These are phyloP conservation scores for Rhynchosporium agropyri DNA, from an alignment of 2,329 filamentous ascomycete genomes.

Conservation along the genomic window DNA sequence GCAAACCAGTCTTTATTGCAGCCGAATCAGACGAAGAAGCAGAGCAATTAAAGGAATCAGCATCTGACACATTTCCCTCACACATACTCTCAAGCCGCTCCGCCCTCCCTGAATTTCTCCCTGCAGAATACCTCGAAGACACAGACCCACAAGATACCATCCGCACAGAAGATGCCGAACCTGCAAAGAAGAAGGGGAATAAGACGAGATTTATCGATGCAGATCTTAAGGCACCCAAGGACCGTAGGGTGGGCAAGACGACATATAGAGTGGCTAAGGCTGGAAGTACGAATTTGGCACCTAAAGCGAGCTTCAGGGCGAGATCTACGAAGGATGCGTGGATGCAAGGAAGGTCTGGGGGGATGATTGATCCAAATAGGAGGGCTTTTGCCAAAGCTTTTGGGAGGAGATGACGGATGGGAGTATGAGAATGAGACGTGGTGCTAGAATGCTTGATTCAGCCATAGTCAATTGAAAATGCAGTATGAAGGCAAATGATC, in stretches of 20 bases:
- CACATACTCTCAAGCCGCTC: constrained; percentile 8
- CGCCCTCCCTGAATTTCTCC: constrained; percentile 38
- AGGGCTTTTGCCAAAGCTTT: constrained; percentile 36
- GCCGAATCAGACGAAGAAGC: constrained; percentile 5
- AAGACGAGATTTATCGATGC: constrained; percentile 38
- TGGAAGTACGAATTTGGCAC: constrained; percentile 33
- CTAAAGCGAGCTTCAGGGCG: constrained; percentile 35
- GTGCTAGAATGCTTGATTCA: too few species aligned
- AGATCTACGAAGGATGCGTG: constrained; percentile 38
- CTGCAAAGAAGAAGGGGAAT: constrained; percentile 28
- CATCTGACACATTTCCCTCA: not conserved
- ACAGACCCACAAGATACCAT: constrained; percentile 24
- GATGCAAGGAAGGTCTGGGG: constrained; percentile 36
- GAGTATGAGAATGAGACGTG: not conserved
- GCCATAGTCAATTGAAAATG: too few species aligned
- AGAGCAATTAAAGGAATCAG: not conserved
- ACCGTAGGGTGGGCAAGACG: constrained; percentile 37
- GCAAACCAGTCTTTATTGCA: constrained; percentile 18
- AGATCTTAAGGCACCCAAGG: constrained; percentile 38
- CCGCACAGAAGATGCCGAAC: not conserved
- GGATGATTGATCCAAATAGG: constrained; percentile 26
- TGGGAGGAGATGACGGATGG: constrained; percentile 29
- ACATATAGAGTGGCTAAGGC: constrained; percentile 38
- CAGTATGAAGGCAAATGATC: too few species aligned
- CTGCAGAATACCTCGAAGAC: constrained; percentile 40